Evolutionary conservation across 1,284 basidiomycete genomes (phyloP), one percentile per base, ranked within the genome.

Genomic region (Athelia psychrophila): DNA sequence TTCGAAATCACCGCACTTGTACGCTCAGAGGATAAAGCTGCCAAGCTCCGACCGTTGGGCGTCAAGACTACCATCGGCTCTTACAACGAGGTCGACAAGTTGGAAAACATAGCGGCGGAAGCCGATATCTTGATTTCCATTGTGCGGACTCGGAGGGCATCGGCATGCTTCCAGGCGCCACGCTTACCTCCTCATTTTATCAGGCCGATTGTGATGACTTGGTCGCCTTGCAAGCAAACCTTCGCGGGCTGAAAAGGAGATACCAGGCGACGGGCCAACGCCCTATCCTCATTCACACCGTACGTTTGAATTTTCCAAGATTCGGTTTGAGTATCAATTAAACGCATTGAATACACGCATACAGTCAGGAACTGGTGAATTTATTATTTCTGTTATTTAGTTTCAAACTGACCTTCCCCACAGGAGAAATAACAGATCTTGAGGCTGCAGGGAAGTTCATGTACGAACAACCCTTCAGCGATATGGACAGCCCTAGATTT

Each of bases 111-210:
- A 4, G 64, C 67, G 2, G 56, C 65, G 3, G 58, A 71, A 24
- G 66, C 69, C 9, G 69, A 76, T 51, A 60, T 74, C 12, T 63
- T 75, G 18, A 56, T 77, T 40, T 57, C 67, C 8, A 65, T 62
- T 45, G 73, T 74, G 47, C 46, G 6, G 19, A n/a, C 5, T 27
- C n/a, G n/a, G 10, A 8, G 9, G n/a, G 10, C 19, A 15, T 52
- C 45, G 24, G n/a, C 23, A 47, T 42, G 13, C 30, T 20, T n/a
- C n/a, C n/a, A n/a, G n/a, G 27, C 8, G n/a, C 20, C 20, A 6
- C n/a, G 18, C n/a, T 18, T 16, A 10, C 23, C 18, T 36, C 15
- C 16, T 25, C 36, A 13, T 27, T 23, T 27, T 30, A 30, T n/a
- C n/a, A 42, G 38, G 38, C 38, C n/a, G n/a, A 42, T 22, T 42